phyloP scores from a whole-genome alignment of 441 rosid species.

The Dalechampia spathulata region DNA sequence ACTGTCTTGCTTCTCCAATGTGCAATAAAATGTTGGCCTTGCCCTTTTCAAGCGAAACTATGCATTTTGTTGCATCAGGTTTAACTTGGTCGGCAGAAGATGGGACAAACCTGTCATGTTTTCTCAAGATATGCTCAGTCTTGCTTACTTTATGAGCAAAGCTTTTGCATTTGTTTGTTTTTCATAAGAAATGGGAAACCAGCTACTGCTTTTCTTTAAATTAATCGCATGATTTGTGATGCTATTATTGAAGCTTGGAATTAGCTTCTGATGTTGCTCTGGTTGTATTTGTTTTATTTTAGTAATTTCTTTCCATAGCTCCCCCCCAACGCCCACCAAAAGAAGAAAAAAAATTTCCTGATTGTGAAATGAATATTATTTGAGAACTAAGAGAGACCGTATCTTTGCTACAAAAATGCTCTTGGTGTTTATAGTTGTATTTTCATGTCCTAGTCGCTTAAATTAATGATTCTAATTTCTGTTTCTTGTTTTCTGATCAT shows the following conservation, averaged over 20 bases:
- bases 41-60: background rate
- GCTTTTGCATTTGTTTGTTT: conserved; percentile 6
- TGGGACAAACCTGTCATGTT: conserved; percentile 4
- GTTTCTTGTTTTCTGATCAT: conserved; percentile 26
- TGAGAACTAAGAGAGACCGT: too few relatives aligned
- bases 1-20: background rate
- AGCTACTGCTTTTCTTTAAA: background rate
- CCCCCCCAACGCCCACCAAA: too few relatives aligned
- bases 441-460: too few relatives aligned
- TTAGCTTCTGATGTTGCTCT: too few relatives aligned
- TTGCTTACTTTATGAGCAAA: conserved; percentile 1
- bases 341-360: too few relatives aligned
- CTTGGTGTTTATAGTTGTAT: too few relatives aligned
- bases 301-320: too few relatives aligned
- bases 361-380: too few relatives aligned
- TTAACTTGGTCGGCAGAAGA: background rate
- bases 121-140: background rate
- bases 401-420: too few relatives aligned
- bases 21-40: background rate
- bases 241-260: too few relatives aligned
- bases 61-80: background rate
- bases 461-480: conserved; percentile 27
- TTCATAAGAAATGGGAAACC: background rate
- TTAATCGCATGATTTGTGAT: too few relatives aligned
- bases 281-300: too few relatives aligned